Conservation (phyloP, 306 rosid genomes). For the Rubus idaeus region DNA sequence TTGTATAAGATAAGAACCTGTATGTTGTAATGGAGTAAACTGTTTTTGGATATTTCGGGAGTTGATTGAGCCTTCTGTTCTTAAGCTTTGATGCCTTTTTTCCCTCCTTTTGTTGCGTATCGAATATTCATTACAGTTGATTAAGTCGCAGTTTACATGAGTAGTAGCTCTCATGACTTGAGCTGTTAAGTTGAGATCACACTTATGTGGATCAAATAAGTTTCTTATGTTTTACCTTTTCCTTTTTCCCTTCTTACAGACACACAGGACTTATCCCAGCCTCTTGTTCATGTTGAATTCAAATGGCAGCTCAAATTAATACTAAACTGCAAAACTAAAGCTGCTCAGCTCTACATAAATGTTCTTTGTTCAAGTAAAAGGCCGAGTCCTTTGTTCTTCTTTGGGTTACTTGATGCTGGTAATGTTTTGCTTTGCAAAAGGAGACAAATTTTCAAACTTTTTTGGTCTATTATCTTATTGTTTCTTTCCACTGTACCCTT, state of each 20-base stretch:
- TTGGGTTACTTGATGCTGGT: background rate
- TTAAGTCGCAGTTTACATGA: background rate
- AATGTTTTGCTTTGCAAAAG: background rate
- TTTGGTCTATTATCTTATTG: background rate
- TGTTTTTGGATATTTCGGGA: background rate
- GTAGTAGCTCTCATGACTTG: background rate
- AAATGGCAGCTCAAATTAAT: background rate
- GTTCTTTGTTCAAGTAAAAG: background rate
- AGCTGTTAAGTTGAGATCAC: background rate
- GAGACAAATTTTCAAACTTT: background rate
- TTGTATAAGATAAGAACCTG: background rate
- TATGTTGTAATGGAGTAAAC: background rate
- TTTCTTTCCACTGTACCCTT: background rate
- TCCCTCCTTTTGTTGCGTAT: background rate
- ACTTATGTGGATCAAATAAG: background rate
- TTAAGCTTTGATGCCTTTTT: background rate
- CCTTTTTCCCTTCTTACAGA: background rate
- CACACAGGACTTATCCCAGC: background rate
- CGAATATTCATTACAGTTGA: background rate
- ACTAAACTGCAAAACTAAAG: background rate
- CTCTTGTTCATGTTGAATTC: conserved; percentile 1
- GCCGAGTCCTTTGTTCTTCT: background rate
- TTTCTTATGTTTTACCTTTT: background rate
- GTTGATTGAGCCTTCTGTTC: background rate
- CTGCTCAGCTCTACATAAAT: background rate